phyloP scores from a whole-genome alignment of 768 basidiomycete species.

The Favolaschia claudopus region DNA sequence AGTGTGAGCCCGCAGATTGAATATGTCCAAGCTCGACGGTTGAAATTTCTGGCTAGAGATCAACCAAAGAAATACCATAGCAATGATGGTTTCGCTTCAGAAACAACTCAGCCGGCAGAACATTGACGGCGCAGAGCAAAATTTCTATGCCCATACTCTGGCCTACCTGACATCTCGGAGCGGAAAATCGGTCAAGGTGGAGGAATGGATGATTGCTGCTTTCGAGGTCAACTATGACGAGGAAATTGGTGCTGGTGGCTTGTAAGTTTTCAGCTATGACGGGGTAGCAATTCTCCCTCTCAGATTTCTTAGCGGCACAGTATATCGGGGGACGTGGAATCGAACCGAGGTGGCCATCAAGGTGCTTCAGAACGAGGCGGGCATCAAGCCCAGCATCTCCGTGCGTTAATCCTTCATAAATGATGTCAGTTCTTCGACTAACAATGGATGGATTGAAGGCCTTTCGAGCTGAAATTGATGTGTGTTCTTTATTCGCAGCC shows the following conservation, averaged over 20 bases:
- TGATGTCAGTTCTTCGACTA: not conserved
- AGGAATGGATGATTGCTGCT: conserved; percentile 28
- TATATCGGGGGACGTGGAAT: conserved; percentile 28
- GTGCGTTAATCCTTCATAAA: conserved; percentile 2
- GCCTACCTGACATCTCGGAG: conserved; percentile 15
- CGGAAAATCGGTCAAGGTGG: conserved; percentile 11
- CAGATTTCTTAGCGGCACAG: conserved; percentile 11
- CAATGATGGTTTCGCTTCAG: conserved; percentile 28
- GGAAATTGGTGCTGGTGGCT: conserved; percentile 25
- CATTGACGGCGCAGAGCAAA: conserved; percentile 6
- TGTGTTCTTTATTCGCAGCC: not conserved
- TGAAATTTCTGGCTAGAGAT: conserved; percentile 4
- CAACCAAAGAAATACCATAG: conserved; percentile 19
- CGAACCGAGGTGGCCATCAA: conserved; percentile 22
- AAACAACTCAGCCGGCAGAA: conserved; percentile 7
- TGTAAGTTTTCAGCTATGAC: conserved; percentile 7
- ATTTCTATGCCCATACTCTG: conserved; percentile 19
- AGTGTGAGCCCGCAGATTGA: not conserved
- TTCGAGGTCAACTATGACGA: conserved; percentile 22
- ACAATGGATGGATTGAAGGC: not conserved
- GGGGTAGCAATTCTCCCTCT: not conserved
- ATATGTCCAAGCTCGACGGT: conserved; percentile 2
- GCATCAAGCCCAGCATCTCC: conserved; percentile 14
- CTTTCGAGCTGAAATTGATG: conserved; percentile 16
- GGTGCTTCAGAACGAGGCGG: conserved; percentile 16